phyloP scores from a whole-genome alignment of 2,329 filamentous ascomycete species.

The Epichloe amarillans region DNA sequence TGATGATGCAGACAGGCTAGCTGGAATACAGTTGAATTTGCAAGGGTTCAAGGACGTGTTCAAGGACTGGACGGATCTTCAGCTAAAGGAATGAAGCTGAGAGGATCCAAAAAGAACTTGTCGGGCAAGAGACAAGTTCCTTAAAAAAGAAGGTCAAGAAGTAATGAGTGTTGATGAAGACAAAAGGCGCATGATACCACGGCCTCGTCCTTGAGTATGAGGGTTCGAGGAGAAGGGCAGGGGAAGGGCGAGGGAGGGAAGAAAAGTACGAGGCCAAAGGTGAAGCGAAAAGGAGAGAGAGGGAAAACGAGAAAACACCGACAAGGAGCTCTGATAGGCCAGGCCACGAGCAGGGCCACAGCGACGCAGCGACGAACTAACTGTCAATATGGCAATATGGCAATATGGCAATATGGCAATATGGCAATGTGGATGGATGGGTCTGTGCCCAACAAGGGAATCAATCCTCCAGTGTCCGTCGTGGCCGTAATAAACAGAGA shows the following conservation, averaged over 20 bases:
- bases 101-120: constrained; percentile 3
- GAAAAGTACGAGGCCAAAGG: not conserved
- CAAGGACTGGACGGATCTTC: constrained; percentile 26
- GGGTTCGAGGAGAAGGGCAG: not conserved
- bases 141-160: constrained; percentile 1
- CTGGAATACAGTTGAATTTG: constrained; percentile 1
- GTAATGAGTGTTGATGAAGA: not conserved
- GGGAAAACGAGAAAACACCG: too few relatives aligned
- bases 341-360: too few relatives aligned
- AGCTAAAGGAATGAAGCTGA: constrained; percentile 20
- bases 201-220: not conserved
- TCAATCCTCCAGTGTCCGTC: too few relatives aligned
- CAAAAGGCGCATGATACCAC: not conserved
- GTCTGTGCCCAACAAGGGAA: too few relatives aligned
- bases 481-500: too few relatives aligned
- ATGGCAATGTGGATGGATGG: too few relatives aligned
- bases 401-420: too few relatives aligned
- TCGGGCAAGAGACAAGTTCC: not conserved
- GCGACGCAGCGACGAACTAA: too few relatives aligned
- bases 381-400: too few relatives aligned
- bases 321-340: too few relatives aligned
- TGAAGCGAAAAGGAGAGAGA: not conserved
- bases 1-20: not conserved
- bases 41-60: constrained; percentile 10
- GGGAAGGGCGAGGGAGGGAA: not conserved